Evolutionary conservation across 2,329 filamentous ascomycete species (phyloP).

Genomic region (Ceratocystis eucalypticola): DNA sequence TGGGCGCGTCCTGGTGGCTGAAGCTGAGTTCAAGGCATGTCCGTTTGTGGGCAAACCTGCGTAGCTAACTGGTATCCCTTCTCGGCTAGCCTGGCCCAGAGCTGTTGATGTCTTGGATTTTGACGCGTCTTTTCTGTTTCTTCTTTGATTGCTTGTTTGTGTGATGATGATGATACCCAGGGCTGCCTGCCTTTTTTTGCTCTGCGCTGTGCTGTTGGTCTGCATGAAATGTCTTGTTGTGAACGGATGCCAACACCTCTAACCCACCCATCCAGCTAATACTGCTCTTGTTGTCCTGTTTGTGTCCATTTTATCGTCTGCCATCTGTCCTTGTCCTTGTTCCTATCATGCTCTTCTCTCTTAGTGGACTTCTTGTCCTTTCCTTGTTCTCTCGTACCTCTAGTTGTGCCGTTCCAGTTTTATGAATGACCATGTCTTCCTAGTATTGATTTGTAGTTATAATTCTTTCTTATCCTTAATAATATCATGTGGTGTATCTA

Average conservation of each 20-base stretch:
- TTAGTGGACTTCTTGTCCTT: not conserved
- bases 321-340: not conserved
- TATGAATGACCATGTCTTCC: conserved; percentile 2
- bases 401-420: not conserved
- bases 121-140: not conserved
- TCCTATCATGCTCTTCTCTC: not conserved
- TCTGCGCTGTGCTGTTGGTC: not conserved
- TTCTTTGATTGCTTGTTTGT: conserved; percentile 1
- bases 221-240: not conserved
- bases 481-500: not conserved
- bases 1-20: not conserved
- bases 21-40: too few species aligned
- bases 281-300: not conserved
- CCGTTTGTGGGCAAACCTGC: not conserved
- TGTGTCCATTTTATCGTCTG: not conserved
- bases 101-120: too few species aligned
- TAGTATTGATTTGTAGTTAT: conserved; percentile 9
- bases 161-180: conserved; percentile 13
- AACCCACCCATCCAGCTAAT: not conserved
- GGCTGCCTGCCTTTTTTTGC: not conserved
- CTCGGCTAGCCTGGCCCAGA: not conserved
- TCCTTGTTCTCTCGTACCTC: not conserved
- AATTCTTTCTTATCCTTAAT: not conserved
- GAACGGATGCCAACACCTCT: not conserved
- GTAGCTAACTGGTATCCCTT: not conserved